Evolutionary conservation across 495 filamentous ascomycete species (phyloP).

Genomic region (Chaetomium tenue): DNA sequence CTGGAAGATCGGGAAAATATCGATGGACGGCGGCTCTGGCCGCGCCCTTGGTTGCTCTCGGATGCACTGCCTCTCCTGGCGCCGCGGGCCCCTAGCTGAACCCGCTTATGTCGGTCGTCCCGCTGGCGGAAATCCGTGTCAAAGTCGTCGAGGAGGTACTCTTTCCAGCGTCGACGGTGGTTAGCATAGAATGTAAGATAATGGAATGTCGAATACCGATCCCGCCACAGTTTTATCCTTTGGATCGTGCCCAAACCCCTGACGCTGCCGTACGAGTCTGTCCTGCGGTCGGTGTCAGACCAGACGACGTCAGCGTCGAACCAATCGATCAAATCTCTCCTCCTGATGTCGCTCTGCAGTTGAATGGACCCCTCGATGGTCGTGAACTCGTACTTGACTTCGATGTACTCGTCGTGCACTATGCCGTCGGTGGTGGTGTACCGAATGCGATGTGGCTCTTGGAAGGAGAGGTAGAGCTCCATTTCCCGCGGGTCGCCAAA

Average conservation of each 20-base stretch:
- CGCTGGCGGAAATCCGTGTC: conserved; percentile 34
- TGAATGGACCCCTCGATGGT: conserved; percentile 37
- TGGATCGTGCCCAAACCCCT: conserved; percentile 40
- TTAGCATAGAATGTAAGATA: conserved; percentile 39
- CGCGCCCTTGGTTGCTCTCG: conserved; percentile 21
- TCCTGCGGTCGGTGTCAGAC: conserved; percentile 37
- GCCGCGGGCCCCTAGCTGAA: conserved; percentile 33
- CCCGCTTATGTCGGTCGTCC: conserved; percentile 35
- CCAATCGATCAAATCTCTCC: conserved; percentile 38
- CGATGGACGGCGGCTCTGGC: conserved; percentile 27
- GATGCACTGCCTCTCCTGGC: conserved; percentile 34
- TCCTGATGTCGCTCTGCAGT: conserved; percentile 37
- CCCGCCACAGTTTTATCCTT: conserved; percentile 41
- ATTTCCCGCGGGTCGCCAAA: conserved; percentile 38
- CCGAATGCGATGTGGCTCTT: conserved; percentile 36
- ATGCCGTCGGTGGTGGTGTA: conserved; percentile 35
- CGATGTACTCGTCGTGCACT: conserved; percentile 37
- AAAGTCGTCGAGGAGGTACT: conserved; percentile 36
- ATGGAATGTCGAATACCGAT: conserved; percentile 37
- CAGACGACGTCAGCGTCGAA: conserved; percentile 41
- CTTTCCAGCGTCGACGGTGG: conserved; percentile 37
- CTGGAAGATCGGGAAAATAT: conserved; percentile 28
- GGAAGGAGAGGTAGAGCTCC: conserved; percentile 38
- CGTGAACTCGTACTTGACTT: conserved; percentile 42
- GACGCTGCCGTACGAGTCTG: conserved; percentile 38